Conservation (phyloP, 2,329 filamentous ascomycete genomes). For the Penicillium frequentans region DNA sequence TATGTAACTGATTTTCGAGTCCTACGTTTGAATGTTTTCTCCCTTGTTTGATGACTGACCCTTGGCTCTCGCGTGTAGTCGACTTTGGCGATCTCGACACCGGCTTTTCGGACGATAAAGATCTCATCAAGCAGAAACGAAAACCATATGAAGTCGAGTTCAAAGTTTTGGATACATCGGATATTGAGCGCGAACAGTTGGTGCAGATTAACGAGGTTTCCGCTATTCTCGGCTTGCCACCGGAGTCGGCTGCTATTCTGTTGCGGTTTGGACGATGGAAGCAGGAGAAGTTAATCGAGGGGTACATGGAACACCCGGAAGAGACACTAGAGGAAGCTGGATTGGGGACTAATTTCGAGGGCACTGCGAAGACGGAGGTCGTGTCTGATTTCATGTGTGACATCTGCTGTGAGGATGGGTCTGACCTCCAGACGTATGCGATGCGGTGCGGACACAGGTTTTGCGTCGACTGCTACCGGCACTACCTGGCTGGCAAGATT, state of each 20-base stretch:
- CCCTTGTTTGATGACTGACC: neutral
- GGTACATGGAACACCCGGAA: slow-evolving; percentile 88
- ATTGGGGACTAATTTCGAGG: slow-evolving; percentile 64
- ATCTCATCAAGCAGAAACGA: slow-evolving; percentile 69
- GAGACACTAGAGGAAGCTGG: slow-evolving; percentile 82
- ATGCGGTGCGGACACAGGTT: slow-evolving; percentile 95
- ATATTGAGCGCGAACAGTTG: slow-evolving; percentile 84
- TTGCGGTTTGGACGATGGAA: slow-evolving; percentile 92
- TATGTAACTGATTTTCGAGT: slow-evolving; percentile 19
- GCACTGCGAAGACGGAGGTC: slow-evolving; percentile 66
- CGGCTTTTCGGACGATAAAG: slow-evolving; percentile 67
- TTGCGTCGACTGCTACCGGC: slow-evolving; percentile 87
- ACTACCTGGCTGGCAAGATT: slow-evolving; percentile 91
- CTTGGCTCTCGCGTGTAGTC: slow-evolving; percentile 13
- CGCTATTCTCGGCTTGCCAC: slow-evolving; percentile 82
- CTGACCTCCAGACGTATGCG: slow-evolving; percentile 77
- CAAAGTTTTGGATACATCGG: slow-evolving; percentile 74
- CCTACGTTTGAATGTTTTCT: neutral
- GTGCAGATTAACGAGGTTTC: slow-evolving; percentile 87
- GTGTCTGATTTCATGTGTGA: slow-evolving; percentile 83
- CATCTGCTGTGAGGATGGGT: slow-evolving; percentile 91
- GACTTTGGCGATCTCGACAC: slow-evolving; percentile 59
- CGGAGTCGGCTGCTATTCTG: slow-evolving; percentile 87
- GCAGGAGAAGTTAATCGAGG: slow-evolving; percentile 89
- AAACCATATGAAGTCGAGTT: slow-evolving; percentile 81